Base-by-base conservation (phyloP, 2,329 filamentous ascomycete species). In the Clarireedia hainanense region DNA sequence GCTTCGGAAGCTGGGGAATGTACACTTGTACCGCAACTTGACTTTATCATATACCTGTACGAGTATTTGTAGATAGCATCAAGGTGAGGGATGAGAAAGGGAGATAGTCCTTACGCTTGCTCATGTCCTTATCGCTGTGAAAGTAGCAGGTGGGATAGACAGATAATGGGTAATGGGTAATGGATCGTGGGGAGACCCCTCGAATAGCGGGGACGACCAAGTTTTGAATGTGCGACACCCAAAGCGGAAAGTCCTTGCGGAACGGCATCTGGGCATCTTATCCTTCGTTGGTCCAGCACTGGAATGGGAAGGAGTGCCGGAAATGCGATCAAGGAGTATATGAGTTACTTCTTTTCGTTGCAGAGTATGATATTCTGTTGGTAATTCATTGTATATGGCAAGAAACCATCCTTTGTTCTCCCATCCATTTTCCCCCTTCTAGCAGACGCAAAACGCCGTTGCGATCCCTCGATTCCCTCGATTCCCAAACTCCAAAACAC, bases 191-290 rank as follows among this genome's bases (percentile, higher is more conserved):
- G 27, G 27, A 30, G 7, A 20, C 39, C 26, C 10, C 24, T 7
- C 17, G 26, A 23, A 47, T 23, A 37, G 43, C 40, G 9, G 40
- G 14, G 27, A 30, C 26, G 27, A 34, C 17, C 39, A 26, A 27
- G 17, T 14, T 30, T n/a, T n/a, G 26, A 37, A 30, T 47, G 34
- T 27, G 23, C n/a, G 20, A 30, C 20, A 20, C 51, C 51, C 23
- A 47, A 53, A 48, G 12, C 15, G 34, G 51, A 48, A 48, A 48
- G 51, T 48, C 30, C 51, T 48, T 34, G 34, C 51, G 43, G 27
- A 9, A 9, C 27, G 27, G 7, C 27, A 30, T 30, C 27, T n/a
- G n/a, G n/a, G n/a, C n/a, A n/a, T n/a, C n/a, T n/a, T n/a, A n/a
- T 30, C 7, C 10, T 30, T 30, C 27, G 7, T 7, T 30, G 27